Conservation (phyloP, 768 basidiomycete genomes). For the Mycena pura region DNA sequence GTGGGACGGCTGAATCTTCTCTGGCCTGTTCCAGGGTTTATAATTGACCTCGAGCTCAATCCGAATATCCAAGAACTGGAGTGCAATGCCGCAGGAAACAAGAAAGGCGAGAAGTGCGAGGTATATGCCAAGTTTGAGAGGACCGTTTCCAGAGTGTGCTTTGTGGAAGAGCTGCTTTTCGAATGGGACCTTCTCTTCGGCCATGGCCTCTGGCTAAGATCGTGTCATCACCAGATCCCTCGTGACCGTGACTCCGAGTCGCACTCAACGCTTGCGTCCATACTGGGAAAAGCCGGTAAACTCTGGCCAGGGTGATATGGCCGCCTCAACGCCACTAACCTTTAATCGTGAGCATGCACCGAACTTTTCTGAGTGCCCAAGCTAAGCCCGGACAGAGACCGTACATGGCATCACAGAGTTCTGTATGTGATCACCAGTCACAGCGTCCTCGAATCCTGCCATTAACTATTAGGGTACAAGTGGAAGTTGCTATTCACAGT, state of each 20-base stretch:
- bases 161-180: background rate
- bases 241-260: too few species aligned
- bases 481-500: constrained; percentile 92
- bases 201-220: background rate
- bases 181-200: background rate
- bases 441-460: background rate
- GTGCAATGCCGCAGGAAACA: background rate
- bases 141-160: background rate
- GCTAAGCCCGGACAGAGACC: constrained; percentile 52
- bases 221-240: too few species aligned
- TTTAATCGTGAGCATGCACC: constrained; percentile 44
- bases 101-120: background rate
- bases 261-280: too few species aligned
- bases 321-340: constrained; percentile 33
- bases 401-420: constrained; percentile 73
- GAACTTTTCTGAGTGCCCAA: background rate
- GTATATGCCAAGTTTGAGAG: background rate
- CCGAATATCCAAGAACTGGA: constrained; percentile 5
- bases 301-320: background rate
- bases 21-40: background rate
- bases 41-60: background rate
- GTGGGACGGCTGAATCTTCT: background rate
- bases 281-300: too few species aligned
- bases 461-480: constrained; percentile 46
- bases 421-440: constrained; percentile 50